Conservation (phyloP, 495 filamentous ascomycete genomes). For the Articulospora tetracladia region DNA sequence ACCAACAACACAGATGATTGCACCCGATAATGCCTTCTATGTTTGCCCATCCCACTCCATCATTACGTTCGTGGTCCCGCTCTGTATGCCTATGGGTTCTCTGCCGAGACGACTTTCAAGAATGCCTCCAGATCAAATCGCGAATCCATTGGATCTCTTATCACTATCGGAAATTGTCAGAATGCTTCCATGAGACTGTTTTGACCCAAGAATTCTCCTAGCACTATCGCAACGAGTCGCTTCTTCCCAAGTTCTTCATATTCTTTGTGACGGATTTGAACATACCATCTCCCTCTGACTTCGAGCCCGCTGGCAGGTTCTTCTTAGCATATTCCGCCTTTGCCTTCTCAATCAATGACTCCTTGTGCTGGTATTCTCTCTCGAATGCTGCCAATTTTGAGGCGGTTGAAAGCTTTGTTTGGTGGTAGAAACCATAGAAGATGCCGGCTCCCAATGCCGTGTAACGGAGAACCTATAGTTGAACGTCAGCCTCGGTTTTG, state of each 20-base stretch:
- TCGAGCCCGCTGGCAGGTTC: conserved; percentile 40
- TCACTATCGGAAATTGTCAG: conserved; percentile 47
- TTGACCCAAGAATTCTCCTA: background rate
- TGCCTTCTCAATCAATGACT: conserved; percentile 81
- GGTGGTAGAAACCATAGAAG: conserved; percentile 90
- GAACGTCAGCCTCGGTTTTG: background rate
- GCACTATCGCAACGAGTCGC: background rate
- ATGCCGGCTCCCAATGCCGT: conserved; percentile 82
- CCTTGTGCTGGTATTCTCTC: conserved; percentile 82
- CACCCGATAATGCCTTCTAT: conserved; percentile 19
- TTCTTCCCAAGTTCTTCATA: background rate
- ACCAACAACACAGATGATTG: conserved; percentile 3
- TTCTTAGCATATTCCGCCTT: conserved; percentile 85
- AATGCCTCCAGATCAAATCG: conserved; percentile 89
- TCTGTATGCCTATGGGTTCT: conserved; percentile 35
- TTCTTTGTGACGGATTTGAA: background rate
- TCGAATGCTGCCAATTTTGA: conserved; percentile 64
- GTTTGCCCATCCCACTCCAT: conserved; percentile 10
- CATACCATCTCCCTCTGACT: conserved; percentile 31
- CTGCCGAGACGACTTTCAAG: conserved; percentile 59
- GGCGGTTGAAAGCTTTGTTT: conserved; percentile 64
- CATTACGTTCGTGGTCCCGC: conserved; percentile 16
- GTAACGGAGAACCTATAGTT: conserved; percentile 84
- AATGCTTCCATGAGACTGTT: background rate
- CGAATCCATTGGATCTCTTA: conserved; percentile 77